phyloP scores from a whole-genome alignment of 2,329 filamentous ascomycete genomes.

The Hymenoscyphus scutula region DNA sequence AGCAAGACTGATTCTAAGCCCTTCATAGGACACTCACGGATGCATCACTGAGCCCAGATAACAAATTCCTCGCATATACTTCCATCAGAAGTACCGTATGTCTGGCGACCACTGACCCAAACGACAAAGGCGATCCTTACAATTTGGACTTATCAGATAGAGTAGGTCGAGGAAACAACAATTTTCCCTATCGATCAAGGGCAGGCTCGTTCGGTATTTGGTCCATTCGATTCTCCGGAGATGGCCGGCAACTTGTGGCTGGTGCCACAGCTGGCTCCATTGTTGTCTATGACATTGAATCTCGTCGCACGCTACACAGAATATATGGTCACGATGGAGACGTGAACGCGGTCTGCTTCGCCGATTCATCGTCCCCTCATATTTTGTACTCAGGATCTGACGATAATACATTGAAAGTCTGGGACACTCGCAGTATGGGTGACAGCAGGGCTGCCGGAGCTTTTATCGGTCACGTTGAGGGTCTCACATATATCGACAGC shows the following conservation, averaged over 20 bases:
- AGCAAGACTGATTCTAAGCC: not conserved
- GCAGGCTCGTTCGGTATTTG: slow-evolving; percentile 64
- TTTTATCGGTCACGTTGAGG: slow-evolving; percentile 65
- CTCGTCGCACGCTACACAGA: slow-evolving; percentile 65
- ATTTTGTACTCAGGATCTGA: slow-evolving; percentile 96
- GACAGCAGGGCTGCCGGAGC: slow-evolving; percentile 70
- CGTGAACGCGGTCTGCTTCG: slow-evolving; percentile 96
- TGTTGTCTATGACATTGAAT: slow-evolving; percentile 90
- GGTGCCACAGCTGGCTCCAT: slow-evolving; percentile 78
- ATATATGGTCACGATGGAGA: slow-evolving; percentile 72
- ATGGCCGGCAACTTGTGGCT: slow-evolving; percentile 85
- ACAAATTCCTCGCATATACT: slow-evolving; percentile 86
- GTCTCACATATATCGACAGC: slow-evolving; percentile 66
- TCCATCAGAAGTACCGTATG: slow-evolving; percentile 84
- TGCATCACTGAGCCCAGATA: slow-evolving; percentile 86
- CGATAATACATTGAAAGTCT: slow-evolving; percentile 90
- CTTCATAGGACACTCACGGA: slow-evolving; percentile 72
- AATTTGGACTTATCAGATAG: slow-evolving; percentile 67
- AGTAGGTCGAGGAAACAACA: slow-evolving; percentile 1
- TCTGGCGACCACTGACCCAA: slow-evolving; percentile 81
- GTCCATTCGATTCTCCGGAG: slow-evolving; percentile 89
- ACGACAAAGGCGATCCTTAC: slow-evolving; percentile 75
- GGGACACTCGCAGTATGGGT: slow-evolving; percentile 91
- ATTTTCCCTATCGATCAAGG: slow-evolving; percentile 13
- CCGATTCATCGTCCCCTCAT: slow-evolving; percentile 82